Conservation (phyloP, 1,139 yeast genomes). For the Suhomyces atakaporum region DNA sequence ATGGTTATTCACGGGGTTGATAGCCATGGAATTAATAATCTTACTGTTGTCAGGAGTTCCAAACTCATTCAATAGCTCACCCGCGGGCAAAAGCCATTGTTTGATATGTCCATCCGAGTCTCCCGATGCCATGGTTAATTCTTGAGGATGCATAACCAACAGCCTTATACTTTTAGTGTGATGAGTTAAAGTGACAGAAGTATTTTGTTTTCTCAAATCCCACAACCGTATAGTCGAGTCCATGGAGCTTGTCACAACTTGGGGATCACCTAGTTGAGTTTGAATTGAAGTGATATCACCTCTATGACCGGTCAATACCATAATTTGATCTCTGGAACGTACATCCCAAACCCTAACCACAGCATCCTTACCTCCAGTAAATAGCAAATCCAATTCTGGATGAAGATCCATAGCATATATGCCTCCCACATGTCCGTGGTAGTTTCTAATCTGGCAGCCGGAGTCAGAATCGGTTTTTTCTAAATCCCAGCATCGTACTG, state of each 20-base stretch:
- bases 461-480: constrained; percentile 70
- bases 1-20: constrained; percentile 63
- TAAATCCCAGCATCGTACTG: constrained; percentile 96
- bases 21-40: constrained; percentile 68
- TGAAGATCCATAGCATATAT: constrained; percentile 82
- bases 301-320: constrained; percentile 81
- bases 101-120: constrained; percentile 79
- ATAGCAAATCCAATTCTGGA: constrained; percentile 83
- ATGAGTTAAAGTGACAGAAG: constrained; percentile 67
- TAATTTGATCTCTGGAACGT: constrained; percentile 72
- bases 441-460: constrained; percentile 68
- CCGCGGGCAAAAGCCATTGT: constrained; percentile 84
- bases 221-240: constrained; percentile 85
- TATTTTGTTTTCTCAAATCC: constrained; percentile 58
- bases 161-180: constrained; percentile 83
- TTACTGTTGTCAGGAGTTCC: constrained; percentile 41
- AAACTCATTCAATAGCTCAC: constrained; percentile 58
- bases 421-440: constrained; percentile 93
- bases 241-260: constrained; percentile 77
- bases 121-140: constrained; percentile 70
- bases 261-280: constrained; percentile 78
- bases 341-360: constrained; percentile 93
- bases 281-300: constrained; percentile 70
- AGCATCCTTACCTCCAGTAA: constrained; percentile 89
- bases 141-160: constrained; percentile 67